Percentiles rank a stretch among this genome's conserved stretches.
phyloP scores from a whole-genome alignment of 768 basidiomycete genomes.

The Gloeopeniophorella convolvens region DNA sequence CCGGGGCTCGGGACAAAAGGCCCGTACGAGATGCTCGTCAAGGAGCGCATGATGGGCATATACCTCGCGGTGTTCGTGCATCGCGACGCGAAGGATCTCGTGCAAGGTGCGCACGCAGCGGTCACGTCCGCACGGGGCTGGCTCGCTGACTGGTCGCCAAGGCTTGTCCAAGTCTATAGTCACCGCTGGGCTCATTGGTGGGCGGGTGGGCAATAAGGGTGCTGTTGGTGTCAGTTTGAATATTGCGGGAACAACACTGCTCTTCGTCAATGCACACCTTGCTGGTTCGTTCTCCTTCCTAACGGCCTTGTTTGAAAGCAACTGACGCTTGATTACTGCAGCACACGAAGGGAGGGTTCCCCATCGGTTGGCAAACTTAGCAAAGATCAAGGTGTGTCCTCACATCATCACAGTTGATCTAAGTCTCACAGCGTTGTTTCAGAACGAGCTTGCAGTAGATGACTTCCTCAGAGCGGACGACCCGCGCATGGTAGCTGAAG shows the following conservation, averaged over 20 bases:
- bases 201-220: conserved; percentile 88
- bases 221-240: conserved; percentile 88
- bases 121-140: neutral
- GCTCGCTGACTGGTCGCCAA: conserved; percentile 24
- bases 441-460: conserved; percentile 75
- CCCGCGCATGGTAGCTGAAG: conserved; percentile 64
- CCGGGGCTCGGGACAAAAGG: conserved; percentile 45
- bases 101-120: conserved; percentile 60
- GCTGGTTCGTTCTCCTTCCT: conserved; percentile 46
- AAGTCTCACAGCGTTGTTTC: neutral
- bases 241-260: conserved; percentile 70
- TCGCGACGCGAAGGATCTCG: conserved; percentile 56
- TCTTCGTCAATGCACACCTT: conserved; percentile 89
- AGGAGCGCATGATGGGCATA: conserved; percentile 89
- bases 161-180: conserved; percentile 78
- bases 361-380: conserved; percentile 77
- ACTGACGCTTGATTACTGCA: conserved; percentile 24
- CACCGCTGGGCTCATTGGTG: conserved; percentile 84
- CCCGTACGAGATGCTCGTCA: conserved; percentile 78
- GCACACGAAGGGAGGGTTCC: conserved; percentile 73
- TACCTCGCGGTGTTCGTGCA: conserved; percentile 74
- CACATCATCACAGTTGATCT: neutral
- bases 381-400: conserved; percentile 72
- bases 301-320: neutral
- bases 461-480: conserved; percentile 64